Evolutionary conservation across 1,139 yeast species (phyloP).

Genomic region (Pneumocystis sp.): DNA sequence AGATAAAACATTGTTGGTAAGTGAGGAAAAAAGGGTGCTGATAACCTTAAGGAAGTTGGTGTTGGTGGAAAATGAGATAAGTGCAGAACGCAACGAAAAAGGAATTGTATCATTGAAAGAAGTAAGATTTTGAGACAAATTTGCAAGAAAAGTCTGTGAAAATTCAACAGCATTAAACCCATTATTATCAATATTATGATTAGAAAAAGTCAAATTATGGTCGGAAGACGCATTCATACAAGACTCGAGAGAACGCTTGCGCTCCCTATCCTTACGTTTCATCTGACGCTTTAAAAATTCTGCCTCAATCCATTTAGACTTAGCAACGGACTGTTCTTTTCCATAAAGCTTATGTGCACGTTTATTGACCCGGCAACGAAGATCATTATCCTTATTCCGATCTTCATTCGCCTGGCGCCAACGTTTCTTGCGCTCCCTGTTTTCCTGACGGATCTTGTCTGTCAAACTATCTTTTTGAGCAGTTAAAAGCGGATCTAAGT

Average conservation of each 20-base stretch:
- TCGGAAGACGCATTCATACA: background rate
- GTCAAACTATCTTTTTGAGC: background rate
- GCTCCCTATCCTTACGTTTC: constrained; percentile 29
- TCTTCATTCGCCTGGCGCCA: constrained; percentile 81
- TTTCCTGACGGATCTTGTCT: constrained; percentile 32
- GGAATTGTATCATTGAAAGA: background rate
- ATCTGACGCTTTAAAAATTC: constrained; percentile 56
- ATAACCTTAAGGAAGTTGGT: background rate
- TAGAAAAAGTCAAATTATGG: background rate
- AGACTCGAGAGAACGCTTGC: background rate
- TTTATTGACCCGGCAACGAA: constrained; percentile 59
- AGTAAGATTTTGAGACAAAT: background rate
- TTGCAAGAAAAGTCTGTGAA: background rate
- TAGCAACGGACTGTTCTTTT: constrained; percentile 38
- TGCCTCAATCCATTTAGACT: constrained; percentile 56
- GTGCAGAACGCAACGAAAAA: background rate
- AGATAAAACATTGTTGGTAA: background rate
- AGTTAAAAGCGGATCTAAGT: background rate
- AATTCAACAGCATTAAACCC: background rate
- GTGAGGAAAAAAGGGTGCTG: background rate
- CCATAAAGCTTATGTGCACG: constrained; percentile 62
- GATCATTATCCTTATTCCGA: constrained; percentile 74
- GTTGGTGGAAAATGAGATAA: background rate
- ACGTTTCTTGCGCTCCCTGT: constrained; percentile 71
- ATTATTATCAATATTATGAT: background rate